Evolutionary conservation across 345 rosid genomes (phyloP).

Genomic region (Citropsis articulata): DNA sequence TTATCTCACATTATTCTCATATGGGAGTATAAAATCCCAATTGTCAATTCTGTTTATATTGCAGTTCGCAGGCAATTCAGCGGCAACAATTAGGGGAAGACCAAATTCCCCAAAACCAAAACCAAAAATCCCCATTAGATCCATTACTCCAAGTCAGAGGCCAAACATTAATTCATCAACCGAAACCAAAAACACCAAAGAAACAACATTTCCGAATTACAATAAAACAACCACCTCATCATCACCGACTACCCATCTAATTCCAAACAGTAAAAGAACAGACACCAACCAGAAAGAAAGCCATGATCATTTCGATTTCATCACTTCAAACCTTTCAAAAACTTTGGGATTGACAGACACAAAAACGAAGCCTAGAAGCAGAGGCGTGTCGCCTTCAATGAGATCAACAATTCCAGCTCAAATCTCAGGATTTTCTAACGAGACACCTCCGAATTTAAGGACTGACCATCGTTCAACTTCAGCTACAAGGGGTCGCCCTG

Average conservation of each 20-base stretch:
- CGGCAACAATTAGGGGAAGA: slow-evolving; percentile 12
- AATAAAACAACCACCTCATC: slow-evolving; percentile 14
- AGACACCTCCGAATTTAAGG: slow-evolving; percentile 40
- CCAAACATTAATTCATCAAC: slow-evolving; percentile 10
- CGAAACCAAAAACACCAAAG: slow-evolving; percentile 14
- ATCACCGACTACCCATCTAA: neutral
- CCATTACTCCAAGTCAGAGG: slow-evolving; percentile 27
- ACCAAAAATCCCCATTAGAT: slow-evolving; percentile 27
- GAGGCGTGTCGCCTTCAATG: slow-evolving; percentile 34
- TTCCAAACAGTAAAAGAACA: neutral
- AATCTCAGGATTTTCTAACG: slow-evolving; percentile 29
- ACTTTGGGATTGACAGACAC: neutral
- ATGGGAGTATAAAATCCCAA: neutral
- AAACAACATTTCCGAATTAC: slow-evolving; percentile 11
- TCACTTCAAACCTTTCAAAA: slow-evolving; percentile 19
- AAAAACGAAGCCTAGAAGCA: slow-evolving; percentile 26
- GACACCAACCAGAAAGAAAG: neutral
- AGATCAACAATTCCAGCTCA: slow-evolving; percentile 29
- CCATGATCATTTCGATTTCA: slow-evolving; percentile 9
- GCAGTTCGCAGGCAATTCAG: slow-evolving; percentile 36
- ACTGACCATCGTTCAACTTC: slow-evolving; percentile 4
- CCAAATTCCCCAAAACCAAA: slow-evolving; percentile 28
- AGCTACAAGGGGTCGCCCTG: slow-evolving; percentile 36
- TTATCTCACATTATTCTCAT: no score
- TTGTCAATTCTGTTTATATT: neutral